A percentile compares a stretch with the other conserved stretches of the same genome.
Conservation (phyloP, 2,329 filamentous ascomycete genomes). For the Grosmannia serpens region DNA sequence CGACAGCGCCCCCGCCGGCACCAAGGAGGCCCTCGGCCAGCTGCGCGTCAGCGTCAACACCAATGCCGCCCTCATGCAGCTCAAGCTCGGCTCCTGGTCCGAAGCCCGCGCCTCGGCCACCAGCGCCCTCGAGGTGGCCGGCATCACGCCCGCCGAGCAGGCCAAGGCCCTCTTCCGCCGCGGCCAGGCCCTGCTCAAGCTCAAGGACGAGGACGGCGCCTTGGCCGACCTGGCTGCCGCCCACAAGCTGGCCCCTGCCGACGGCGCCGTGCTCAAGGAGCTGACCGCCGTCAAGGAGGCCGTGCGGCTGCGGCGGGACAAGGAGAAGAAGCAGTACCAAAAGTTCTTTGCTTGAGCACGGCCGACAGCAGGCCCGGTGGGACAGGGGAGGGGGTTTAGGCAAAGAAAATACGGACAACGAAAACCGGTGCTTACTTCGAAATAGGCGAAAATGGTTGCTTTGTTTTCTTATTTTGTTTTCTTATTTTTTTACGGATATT, state of each 20-base stretch:
- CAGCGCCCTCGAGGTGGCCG: constrained; percentile 57
- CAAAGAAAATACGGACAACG: neutral
- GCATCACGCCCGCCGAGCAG: constrained; percentile 62
- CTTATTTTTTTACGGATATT: neutral
- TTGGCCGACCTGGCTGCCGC: constrained; percentile 66
- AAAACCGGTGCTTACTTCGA: neutral
- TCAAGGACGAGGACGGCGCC: constrained; percentile 78
- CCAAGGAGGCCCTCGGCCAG: constrained; percentile 54
- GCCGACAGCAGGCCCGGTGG: no score
- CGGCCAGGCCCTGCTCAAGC: constrained; percentile 59
- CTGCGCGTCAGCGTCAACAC: constrained; percentile 79
- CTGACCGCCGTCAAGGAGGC: constrained; percentile 67
- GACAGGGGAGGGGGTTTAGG: neutral
- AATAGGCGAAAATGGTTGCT: neutral
- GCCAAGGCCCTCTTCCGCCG: constrained; percentile 85
- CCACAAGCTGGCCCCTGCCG: constrained; percentile 59
- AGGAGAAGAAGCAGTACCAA: constrained; percentile 85
- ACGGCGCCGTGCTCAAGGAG: constrained; percentile 65
- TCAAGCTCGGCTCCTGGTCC: constrained; percentile 63
- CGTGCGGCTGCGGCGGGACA: constrained; percentile 60
- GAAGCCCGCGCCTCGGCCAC: constrained; percentile 61
- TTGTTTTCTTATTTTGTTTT: neutral
- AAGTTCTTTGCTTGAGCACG: constrained; percentile 60
- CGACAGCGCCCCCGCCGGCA: constrained; percentile 59
- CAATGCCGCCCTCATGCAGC: constrained; percentile 76